Base-by-base conservation (phyloP, 768 basidiomycete genomes). In the Termitomyces sp. region DNA sequence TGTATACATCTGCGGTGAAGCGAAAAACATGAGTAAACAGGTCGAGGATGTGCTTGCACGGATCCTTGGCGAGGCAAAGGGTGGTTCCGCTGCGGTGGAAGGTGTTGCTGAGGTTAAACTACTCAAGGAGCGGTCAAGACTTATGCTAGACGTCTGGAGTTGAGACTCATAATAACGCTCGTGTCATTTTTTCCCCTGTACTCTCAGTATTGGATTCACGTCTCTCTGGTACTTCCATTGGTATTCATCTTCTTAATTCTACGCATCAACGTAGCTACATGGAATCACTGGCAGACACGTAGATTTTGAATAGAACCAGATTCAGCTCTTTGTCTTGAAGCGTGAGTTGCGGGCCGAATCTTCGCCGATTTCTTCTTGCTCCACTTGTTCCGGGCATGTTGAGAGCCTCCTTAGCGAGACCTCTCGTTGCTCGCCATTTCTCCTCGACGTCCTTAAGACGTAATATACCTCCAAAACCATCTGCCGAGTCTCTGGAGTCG, bases 1-100 rank as follows among this genome's bases (percentile, higher is more conserved):
- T 71, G 82, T 97, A 2, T 98, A 98, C 72, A 92, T 98, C 61
- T 98, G 95, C 65, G 95, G 95, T 67, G 95, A 98, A 65, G 95
- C 94, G 55, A 96, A 92, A 81, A 83, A 81, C 71, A 99, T 99
- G 97, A 87, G 87, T 71, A 94, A 93, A 71, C 84, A 88, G 43
- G 97, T 99, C 22, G 97, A 99, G 73, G 93, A 96, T 63, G 82
- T 86, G 46, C 76, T 99, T 42, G 87, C 87, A 57, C 79, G 76
- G 61, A 88, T 94, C 61, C 80, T 99, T 20, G 97, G 90, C 12
- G 90, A 95, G 71, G 94, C 93, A 5, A 98, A 97, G 79, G 94
- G 93, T 39, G 97, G 95, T 22, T 85, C 80, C 20, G 86, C 83
- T 1, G 89, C 90, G 64, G 88, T 91, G 5, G 94, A 97, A 72